Evolutionary conservation across 805 yeast species (phyloP), one percentile per base, ranked within the genome.

Genomic region (Helenozyma rhizophorensis): DNA sequence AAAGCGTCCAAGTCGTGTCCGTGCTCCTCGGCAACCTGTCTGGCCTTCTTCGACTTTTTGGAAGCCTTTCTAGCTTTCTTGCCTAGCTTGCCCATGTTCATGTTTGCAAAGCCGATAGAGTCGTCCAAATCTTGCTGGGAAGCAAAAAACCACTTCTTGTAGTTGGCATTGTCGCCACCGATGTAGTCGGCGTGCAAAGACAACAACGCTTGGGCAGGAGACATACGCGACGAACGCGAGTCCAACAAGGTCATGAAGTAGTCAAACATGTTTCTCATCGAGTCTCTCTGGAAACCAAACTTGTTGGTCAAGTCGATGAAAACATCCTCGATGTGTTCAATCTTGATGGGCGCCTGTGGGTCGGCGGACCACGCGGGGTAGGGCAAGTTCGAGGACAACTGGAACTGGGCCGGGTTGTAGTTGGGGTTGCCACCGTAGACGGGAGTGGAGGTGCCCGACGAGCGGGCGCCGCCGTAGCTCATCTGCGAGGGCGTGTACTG

Each of bases 281-380:
- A 83, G 52, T 84, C 95, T 73, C 95, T 79, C 66, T 84, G 95
- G 72, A 84, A 84, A 54, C 95, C 95, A 54, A 84, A 83, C 60
- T 78, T 80, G 63, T 83, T 83, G 26, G 90, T 70, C 58, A 84
- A 68, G 59, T 84, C 93, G 53, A 84, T 84, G 56, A 84, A 84
- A 23, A 83, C 77, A 65, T 84, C 94, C 65, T 84, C 94, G 55
- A 84, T 81, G 58, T 84, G 90, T 60, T 84, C 93, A 43, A 76
- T 72, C 30, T 83, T 70, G 28, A 93, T 72, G 7, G 96, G 96
- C 14, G 82, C 84, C 55, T 80, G 90, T 36, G 83, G 89, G 62
- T 93, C 97, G 28, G 95, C 95, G 16, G 96, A 85, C 98, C 98
- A 93, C 32, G 98, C 97, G 27, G 99, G 98, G 60, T 90, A 93